These are phyloP conservation scores for Melampsora larici-populina DNA, from an alignment of 1,284 basidiomycete species.

Conservation along the genomic window DNA sequence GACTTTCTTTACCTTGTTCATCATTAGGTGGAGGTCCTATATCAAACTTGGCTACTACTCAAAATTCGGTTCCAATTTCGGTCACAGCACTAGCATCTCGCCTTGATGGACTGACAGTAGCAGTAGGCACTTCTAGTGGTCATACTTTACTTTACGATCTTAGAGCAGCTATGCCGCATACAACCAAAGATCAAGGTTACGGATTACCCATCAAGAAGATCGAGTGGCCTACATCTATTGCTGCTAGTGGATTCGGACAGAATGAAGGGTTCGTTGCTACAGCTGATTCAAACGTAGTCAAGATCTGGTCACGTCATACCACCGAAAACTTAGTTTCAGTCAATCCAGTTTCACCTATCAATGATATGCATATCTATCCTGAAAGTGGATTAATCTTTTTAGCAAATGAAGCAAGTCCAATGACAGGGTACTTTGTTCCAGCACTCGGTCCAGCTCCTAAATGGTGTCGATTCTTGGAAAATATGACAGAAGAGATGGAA, in stretches of 20 bases:
- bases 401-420: slow-evolving; percentile 87
- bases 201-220: slow-evolving; percentile 84
- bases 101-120: slow-evolving; percentile 84
- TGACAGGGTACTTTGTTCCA: slow-evolving; percentile 89
- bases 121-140: slow-evolving; percentile 88
- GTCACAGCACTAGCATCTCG: slow-evolving; percentile 81
- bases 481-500: slow-evolving; percentile 96
- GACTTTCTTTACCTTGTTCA: slow-evolving; percentile 46
- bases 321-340: slow-evolving; percentile 84
- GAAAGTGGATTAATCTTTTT: slow-evolving; percentile 78
- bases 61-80: slow-evolving; percentile 58
- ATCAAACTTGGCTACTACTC: slow-evolving; percentile 48
- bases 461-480: slow-evolving; percentile 97
- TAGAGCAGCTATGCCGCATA: slow-evolving; percentile 75
- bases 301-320: slow-evolving; percentile 82
- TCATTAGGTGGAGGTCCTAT: slow-evolving; percentile 58
- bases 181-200: slow-evolving; percentile 94
- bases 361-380: slow-evolving; percentile 82
- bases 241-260: slow-evolving; percentile 37
- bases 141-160: slow-evolving; percentile 94
- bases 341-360: slow-evolving; percentile 80
- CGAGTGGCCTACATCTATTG: slow-evolving; percentile 65
- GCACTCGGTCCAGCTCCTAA: slow-evolving; percentile 91
- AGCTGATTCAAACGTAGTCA: slow-evolving; percentile 89
- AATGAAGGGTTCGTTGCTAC: slow-evolving; percentile 68